phyloP scores from a whole-genome alignment of 2,329 filamentous ascomycete species.

The Colletotrichum sp. region DNA sequence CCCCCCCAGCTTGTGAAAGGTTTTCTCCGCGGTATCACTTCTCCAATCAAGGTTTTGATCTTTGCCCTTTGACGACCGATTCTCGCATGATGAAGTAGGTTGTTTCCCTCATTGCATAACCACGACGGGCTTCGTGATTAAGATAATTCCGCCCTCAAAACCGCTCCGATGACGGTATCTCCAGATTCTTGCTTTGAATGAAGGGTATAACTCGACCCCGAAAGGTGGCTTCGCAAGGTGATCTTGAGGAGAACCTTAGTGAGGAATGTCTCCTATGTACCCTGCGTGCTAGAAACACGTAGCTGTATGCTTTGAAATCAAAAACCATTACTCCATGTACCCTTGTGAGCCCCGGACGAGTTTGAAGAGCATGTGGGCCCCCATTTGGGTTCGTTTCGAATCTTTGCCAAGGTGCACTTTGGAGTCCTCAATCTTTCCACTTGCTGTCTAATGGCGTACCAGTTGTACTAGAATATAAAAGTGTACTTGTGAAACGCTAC shows the following conservation, averaged over 20 bases:
- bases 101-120: not conserved
- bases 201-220: not conserved
- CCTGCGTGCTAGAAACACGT: not conserved
- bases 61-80: not conserved
- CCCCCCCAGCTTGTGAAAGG: not conserved
- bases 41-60: not conserved
- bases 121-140: not conserved
- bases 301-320: not conserved
- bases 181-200: not conserved
- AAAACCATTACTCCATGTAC: not conserved
- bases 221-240: not conserved
- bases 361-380: not conserved
- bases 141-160: not conserved
- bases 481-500: not conserved
- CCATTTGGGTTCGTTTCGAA: not conserved
- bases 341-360: not conserved
- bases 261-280: not conserved
- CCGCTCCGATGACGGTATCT: not conserved
- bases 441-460: not conserved
- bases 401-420: not conserved
- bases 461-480: not conserved
- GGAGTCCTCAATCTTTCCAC: not conserved
- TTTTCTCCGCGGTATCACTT: not conserved
- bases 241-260: accelerated
- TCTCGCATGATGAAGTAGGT: not conserved